A percentile compares a stretch with the other conserved stretches of the same genome.
Conservation (phyloP, 108 stramenopile genomes). For the Cylindrotheca closterium region DNA sequence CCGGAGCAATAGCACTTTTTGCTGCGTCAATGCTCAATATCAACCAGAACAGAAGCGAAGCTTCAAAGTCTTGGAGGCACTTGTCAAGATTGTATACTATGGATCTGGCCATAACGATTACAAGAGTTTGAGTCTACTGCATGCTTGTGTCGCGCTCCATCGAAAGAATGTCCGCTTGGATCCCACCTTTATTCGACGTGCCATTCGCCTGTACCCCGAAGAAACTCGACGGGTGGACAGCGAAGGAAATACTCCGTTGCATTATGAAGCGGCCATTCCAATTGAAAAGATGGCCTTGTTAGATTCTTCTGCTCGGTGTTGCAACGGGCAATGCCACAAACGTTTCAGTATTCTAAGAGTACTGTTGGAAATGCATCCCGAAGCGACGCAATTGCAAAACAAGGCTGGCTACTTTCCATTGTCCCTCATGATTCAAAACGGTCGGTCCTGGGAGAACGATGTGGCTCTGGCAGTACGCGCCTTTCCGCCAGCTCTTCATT, state of each 20-base stretch:
- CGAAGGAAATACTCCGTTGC: constrained; percentile 47
- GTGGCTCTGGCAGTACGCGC: constrained; percentile 35
- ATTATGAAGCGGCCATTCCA: constrained; percentile 54
- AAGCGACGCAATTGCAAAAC: constrained; percentile 33
- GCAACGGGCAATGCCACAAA: constrained; percentile 24
- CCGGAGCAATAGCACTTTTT: constrained; percentile 4
- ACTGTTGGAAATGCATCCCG: constrained; percentile 39
- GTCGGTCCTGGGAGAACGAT: constrained; percentile 36
- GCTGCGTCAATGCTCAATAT: constrained; percentile 19
- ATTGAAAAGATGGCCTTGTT: constrained; percentile 53
- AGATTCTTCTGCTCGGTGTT: constrained; percentile 13
- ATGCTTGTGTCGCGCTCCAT: constrained; percentile 50
- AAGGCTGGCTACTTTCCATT: constrained; percentile 42
- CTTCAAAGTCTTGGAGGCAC: constrained; percentile 34
- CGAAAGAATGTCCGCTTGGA: constrained; percentile 44
- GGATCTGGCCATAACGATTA: constrained; percentile 21
- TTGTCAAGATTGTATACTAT: constrained; percentile 46
- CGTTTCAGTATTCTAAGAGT: constrained; percentile 34
- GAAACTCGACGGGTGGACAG: constrained; percentile 33
- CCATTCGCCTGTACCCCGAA: constrained; percentile 40
- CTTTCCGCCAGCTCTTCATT: constrained; percentile 49
- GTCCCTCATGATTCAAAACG: constrained; percentile 45
- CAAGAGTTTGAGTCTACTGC: constrained; percentile 28
- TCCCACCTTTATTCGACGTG: constrained; percentile 51
- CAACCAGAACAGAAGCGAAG: constrained; percentile 15